Conservation (phyloP, 208 protist species). For the Crithidia mellificae region DNA sequence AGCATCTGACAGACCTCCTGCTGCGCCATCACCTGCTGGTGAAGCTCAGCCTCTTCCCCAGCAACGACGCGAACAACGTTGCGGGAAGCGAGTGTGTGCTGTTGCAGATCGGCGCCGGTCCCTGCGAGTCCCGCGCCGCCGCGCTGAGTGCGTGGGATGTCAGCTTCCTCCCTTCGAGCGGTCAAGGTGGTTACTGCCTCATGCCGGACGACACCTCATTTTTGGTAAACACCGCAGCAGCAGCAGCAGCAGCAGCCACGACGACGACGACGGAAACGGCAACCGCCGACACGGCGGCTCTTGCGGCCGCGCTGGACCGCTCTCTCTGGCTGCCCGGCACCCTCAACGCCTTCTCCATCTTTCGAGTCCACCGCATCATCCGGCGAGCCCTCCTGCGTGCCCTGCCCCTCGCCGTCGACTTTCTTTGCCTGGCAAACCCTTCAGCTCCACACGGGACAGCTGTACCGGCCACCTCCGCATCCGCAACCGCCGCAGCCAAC, state of each 20-base stretch:
- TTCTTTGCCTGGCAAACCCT: constrained; percentile 7
- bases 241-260: too few relatives aligned
- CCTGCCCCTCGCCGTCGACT: constrained; percentile 50
- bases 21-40: constrained; percentile 24
- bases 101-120: constrained; percentile 43
- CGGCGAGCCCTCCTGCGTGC: constrained; percentile 44
- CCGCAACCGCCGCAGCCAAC: too few relatives aligned
- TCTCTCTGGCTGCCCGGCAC: constrained; percentile 27
- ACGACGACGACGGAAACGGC: background rate
- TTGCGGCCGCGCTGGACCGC: background rate
- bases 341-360: constrained; percentile 37
- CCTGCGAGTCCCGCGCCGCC: constrained; percentile 29
- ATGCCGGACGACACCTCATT: constrained; percentile 32
- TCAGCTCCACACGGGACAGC: background rate
- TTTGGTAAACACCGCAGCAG: constrained; percentile 12
- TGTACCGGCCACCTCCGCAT: background rate
- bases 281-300: background rate
- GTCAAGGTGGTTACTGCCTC: background rate
- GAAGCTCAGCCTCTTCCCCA: background rate
- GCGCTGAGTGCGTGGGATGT: constrained; percentile 41
- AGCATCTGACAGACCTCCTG: constrained; percentile 17
- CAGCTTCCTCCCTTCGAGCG: constrained; percentile 25
- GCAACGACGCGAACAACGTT: background rate
- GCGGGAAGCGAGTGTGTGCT: background rate
- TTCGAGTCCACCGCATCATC: constrained; percentile 52